Evolutionary conservation across 306 rosid species (phyloP), one percentile per base, ranked within the genome.

Genomic region (Urtica urens): DNA sequence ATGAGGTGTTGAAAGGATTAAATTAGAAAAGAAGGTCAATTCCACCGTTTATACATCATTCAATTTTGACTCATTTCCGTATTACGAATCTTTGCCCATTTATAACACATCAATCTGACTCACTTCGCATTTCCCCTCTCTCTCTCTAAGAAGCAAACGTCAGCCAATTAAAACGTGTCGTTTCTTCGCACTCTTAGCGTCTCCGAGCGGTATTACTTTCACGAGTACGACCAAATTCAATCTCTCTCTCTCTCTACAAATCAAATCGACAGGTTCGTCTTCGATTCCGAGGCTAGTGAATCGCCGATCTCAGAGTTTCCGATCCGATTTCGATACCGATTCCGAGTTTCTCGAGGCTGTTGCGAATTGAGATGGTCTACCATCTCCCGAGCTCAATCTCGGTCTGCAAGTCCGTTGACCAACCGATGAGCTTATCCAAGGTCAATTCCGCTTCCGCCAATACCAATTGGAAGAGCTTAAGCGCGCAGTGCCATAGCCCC

Each of bases 381-480:
- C 59, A 82, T 86, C 64, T 77, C 67, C 83, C 81, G 40, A 77
- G 68, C 74, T 82, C 94, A 74, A 79, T 92, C 66, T 85, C 94
- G 73, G 85, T 82, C 79, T 85, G 95, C 82, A 82, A 82, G 53
- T 82, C 86, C 65, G 78, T 81, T 72, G 97, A 84, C 75, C 93
- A 73, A 57, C 71, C 92, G 7, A 46, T 60, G 64, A 58, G 60
- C 60, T 64, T 71, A 37, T 16, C 73, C 33, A 82, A 74, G 24
- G 29, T 21, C n/a, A 18, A 3, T 39, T 34, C 78, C 3, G 64
- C 64, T 58, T 63, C 71, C 5, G 80, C 80, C 73, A 72, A 81
- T 1, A 76, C 63, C 52, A 78, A 65, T 39, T 68, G 76, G 29
- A 92, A 71, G 67, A 23, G 34, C 31, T 53, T 67, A 16, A 67